Percentiles rank a stretch among this genome's conserved stretches.
These are phyloP conservation scores for Coccinonectria pachysandricola DNA, from an alignment of 2,329 filamentous ascomycete genomes.

Conservation along the genomic window DNA sequence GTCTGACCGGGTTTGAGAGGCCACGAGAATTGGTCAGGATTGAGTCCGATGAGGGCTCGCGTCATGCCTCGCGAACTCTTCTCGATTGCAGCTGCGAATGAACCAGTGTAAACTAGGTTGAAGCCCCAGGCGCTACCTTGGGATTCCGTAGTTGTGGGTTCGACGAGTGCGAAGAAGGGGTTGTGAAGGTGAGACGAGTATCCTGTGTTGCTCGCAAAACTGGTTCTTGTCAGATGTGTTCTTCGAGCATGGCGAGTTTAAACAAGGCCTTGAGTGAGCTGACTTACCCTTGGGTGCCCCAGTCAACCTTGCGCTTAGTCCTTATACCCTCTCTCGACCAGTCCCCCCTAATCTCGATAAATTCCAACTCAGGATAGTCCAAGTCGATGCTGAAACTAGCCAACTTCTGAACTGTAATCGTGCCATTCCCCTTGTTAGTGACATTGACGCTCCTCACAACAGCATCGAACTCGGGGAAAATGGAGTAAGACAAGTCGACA, in stretches of 20 bases:
- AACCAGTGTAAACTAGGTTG: constrained; percentile 54
- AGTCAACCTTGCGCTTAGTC: constrained; percentile 44
- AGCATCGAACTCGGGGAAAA: constrained; percentile 52
- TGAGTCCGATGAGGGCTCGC: constrained; percentile 49
- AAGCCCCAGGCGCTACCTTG: constrained; percentile 55
- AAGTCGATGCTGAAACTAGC: constrained; percentile 53
- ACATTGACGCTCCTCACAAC: constrained; percentile 51
- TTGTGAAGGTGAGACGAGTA: constrained; percentile 57
- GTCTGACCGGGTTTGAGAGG: constrained; percentile 43
- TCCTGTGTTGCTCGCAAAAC: constrained; percentile 50
- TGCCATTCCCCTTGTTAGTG: constrained; percentile 44
- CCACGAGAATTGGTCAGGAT: constrained; percentile 51
- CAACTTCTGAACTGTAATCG: constrained; percentile 44
- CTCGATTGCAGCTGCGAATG: constrained; percentile 51
- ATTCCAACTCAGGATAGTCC: constrained; percentile 48
- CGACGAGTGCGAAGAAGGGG: constrained; percentile 49
- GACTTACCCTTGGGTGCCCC: constrained; percentile 42
- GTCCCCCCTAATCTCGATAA: constrained; percentile 52
- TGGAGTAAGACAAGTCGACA: constrained; percentile 50
- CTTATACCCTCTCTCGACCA: constrained; percentile 50
- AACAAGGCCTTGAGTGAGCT: too few relatives aligned
- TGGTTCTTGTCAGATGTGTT: constrained; percentile 13
- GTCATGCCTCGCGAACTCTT: constrained; percentile 52
- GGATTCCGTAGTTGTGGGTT: constrained; percentile 48
- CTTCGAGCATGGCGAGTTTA: neutral